Conservation (phyloP, 805 yeast species). For the Hanseniaspora guilliermondii region DNA sequence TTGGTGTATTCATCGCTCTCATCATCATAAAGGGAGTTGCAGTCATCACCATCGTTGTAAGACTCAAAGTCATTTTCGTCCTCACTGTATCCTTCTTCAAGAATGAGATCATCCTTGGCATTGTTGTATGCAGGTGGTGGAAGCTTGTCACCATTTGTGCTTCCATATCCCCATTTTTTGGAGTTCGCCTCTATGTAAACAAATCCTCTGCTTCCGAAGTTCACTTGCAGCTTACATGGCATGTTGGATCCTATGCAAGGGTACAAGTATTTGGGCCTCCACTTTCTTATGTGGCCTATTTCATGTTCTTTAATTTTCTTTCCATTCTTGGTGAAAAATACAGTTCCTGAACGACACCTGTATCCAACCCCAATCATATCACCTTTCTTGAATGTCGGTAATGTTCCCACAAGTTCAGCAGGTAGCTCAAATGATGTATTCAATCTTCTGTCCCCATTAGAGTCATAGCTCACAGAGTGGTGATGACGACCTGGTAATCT, state of each 20-base stretch:
- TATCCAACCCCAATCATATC: constrained; percentile 92
- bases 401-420: constrained; percentile 36
- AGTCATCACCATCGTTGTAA: constrained; percentile 5
- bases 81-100: constrained; percentile 37
- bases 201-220: constrained; percentile 78
- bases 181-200: constrained; percentile 88
- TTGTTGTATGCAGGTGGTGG: constrained; percentile 91
- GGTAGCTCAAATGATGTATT: constrained; percentile 58
- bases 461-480: constrained; percentile 77
- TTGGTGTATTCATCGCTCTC: background rate
- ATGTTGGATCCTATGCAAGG: constrained; percentile 87
- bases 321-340: constrained; percentile 91
- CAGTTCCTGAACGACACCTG: constrained; percentile 66
- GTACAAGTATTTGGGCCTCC: constrained; percentile 56
- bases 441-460: constrained; percentile 65
- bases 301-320: constrained; percentile 72
- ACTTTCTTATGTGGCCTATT: constrained; percentile 62
- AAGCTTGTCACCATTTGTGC: constrained; percentile 70
- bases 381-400: constrained; percentile 58
- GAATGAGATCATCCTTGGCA: constrained; percentile 61
- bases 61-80: constrained; percentile 17
- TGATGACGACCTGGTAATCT: constrained; percentile 85
- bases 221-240: constrained; percentile 72
- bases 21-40: background rate
- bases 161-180: constrained; percentile 93